phyloP scores from a whole-genome alignment of 139 green algal genomes.

The Closterium sp. region DNA sequence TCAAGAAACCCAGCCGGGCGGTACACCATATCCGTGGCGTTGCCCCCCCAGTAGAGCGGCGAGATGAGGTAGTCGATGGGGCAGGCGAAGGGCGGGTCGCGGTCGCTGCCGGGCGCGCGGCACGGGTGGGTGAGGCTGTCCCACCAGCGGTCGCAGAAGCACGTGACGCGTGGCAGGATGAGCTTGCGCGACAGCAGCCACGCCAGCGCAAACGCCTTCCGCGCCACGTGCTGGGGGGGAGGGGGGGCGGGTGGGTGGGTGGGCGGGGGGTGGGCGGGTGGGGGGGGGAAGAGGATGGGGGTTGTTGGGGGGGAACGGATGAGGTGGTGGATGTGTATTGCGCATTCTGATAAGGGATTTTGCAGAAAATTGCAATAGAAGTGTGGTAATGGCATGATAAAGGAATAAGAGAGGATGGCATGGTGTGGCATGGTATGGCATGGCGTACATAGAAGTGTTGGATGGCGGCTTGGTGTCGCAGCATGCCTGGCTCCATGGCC shows the following conservation, averaged over 20 bases:
- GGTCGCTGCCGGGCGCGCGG: slow-evolving; percentile 19
- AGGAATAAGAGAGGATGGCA: no score
- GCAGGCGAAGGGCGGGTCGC: slow-evolving; percentile 40
- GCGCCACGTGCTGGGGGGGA: not conserved
- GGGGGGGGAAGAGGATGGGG: not conserved
- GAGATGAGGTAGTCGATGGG: slow-evolving; percentile 44
- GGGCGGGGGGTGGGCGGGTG: not conserved
- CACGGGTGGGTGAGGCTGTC: slow-evolving; percentile 16
- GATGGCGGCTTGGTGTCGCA: slow-evolving; percentile 15
- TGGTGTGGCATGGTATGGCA: not conserved
- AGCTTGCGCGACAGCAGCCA: not conserved
- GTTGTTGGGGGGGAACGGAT: not conserved
- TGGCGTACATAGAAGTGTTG: slow-evolving; percentile 30
- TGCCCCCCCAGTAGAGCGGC: not conserved
- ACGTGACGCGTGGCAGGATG: not conserved
- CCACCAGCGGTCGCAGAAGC: slow-evolving; percentile 28
- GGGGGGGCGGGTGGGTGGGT: not conserved
- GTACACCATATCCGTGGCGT: not conserved
- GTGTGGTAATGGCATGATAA: no score
- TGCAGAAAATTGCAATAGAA: no score
- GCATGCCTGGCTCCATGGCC: slow-evolving; percentile 3
- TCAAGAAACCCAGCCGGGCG: slow-evolving; percentile 11
- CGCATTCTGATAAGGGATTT: no score
- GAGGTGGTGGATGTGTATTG: not conserved
- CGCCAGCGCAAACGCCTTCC: not conserved